Evolutionary conservation across 495 filamentous ascomycete species (phyloP).

Genomic region (Penicillium mononematosum): DNA sequence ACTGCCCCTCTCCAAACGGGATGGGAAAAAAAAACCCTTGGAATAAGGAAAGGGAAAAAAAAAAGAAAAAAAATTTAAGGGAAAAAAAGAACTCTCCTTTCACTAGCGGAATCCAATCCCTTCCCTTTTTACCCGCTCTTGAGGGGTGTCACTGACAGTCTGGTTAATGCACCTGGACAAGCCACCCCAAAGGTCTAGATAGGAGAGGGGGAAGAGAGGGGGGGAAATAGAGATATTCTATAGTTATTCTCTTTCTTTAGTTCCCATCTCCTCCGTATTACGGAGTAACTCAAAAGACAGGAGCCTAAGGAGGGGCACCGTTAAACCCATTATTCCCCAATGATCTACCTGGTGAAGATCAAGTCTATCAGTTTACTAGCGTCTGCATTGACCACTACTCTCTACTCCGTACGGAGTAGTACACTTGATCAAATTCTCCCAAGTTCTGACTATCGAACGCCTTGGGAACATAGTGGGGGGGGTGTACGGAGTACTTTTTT

Average conservation of each 20-base stretch:
- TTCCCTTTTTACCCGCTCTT: conserved; percentile 19
- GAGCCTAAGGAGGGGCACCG: conserved; percentile 6
- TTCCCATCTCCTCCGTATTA: neutral
- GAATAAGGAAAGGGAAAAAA: conserved; percentile 6
- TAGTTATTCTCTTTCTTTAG: neutral
- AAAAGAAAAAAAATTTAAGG: neutral
- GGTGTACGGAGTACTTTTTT: neutral
- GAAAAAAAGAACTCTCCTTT: conserved; percentile 9
- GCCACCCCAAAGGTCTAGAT: conserved; percentile 24
- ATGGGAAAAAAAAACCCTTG: neutral
- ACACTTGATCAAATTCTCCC: too few relatives aligned
- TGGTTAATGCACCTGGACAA: conserved; percentile 32
- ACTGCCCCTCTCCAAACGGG: conserved; percentile 5
- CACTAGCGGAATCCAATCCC: conserved; percentile 14
- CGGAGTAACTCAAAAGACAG: conserved; percentile 3
- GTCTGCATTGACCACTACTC: conserved; percentile 42
- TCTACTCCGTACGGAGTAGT: neutral
- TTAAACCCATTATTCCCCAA: conserved; percentile 11
- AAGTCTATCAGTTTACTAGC: conserved; percentile 44
- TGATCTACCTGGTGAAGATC: conserved; percentile 46
- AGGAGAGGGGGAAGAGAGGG: conserved; percentile 2
- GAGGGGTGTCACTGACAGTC: conserved; percentile 34
- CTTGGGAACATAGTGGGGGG: neutral
- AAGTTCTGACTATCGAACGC: conserved; percentile 8
- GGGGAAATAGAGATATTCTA: neutral